Conservation (phyloP, 164 flowering plant species). For the Dillenia turbinata region DNA sequence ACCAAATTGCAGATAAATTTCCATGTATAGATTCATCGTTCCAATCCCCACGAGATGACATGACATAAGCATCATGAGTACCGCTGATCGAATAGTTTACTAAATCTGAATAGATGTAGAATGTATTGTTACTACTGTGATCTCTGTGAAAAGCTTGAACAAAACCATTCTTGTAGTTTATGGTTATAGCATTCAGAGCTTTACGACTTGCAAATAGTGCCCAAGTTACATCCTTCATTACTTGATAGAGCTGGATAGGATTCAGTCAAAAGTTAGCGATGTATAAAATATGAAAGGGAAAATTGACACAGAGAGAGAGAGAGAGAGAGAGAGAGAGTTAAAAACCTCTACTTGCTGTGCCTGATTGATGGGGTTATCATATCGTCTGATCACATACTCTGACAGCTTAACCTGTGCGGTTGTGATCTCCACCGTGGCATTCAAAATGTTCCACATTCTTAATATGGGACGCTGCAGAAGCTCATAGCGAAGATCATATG, state of each 20-base stretch:
- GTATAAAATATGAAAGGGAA: neutral
- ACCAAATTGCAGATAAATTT: slow-evolving; percentile 81
- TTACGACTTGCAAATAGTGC: slow-evolving; percentile 82
- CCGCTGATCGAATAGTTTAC: slow-evolving; percentile 51
- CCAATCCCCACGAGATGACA: slow-evolving; percentile 51
- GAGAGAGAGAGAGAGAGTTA: neutral
- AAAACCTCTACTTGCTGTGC: slow-evolving; percentile 74
- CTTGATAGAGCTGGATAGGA: slow-evolving; percentile 63
- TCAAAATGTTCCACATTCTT: slow-evolving; percentile 94
- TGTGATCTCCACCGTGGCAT: slow-evolving; percentile 83
- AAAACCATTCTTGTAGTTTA: slow-evolving; percentile 81
- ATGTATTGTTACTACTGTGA: slow-evolving; percentile 74
- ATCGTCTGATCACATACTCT: slow-evolving; percentile 63
- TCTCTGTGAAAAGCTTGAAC: slow-evolving; percentile 98
- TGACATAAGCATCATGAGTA: slow-evolving; percentile 12
- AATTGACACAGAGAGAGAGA: neutral
- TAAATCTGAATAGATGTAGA: slow-evolving; percentile 81
- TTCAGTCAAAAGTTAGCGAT: neutral
- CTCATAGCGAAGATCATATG: slow-evolving; percentile 83
- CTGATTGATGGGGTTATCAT: slow-evolving; percentile 49
- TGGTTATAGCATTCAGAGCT: slow-evolving; percentile 87
- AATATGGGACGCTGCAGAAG: slow-evolving; percentile 90
- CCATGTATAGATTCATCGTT: slow-evolving; percentile 42
- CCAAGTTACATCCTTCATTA: slow-evolving; percentile 89
- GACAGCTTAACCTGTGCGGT: slow-evolving; percentile 91